phyloP scores from a whole-genome alignment of 2,329 filamentous ascomycete species.

The Tolypocladium nubicola region DNA sequence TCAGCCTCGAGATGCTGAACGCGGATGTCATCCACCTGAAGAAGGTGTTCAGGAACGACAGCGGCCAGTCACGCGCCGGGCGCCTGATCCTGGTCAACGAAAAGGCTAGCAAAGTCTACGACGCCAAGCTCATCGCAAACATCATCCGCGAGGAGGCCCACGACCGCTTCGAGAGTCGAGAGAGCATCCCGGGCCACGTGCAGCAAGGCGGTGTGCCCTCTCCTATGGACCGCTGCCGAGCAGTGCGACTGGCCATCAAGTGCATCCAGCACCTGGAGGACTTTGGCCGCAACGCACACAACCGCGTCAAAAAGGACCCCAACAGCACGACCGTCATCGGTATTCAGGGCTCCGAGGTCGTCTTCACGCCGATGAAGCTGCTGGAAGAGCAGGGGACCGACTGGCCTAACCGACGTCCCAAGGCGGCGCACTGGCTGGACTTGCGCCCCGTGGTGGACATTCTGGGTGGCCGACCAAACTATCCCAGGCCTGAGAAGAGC shows the following conservation, averaged over 20 bases:
- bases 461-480: constrained; percentile 59
- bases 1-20: constrained; percentile 86
- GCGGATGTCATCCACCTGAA: constrained; percentile 84
- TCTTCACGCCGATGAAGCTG: constrained; percentile 73
- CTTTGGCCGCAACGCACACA: constrained; percentile 55
- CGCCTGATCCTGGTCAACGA: constrained; percentile 97
- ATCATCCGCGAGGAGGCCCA: constrained; percentile 92
- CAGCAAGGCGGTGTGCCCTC: constrained; percentile 90
- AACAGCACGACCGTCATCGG: constrained; percentile 76
- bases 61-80: constrained; percentile 79
- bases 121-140: constrained; percentile 83
- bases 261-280: constrained; percentile 85
- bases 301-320: constrained; percentile 62
- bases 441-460: constrained; percentile 77
- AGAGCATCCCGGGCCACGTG: constrained; percentile 87
- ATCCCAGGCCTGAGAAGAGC: constrained; percentile 36
- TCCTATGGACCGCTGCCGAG: constrained; percentile 90
- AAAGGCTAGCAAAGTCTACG: constrained; percentile 82
- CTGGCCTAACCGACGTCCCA: constrained; percentile 82
- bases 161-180: constrained; percentile 83
- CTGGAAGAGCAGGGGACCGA: constrained; percentile 82
- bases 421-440: constrained; percentile 72
- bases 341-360: constrained; percentile 78
- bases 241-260: constrained; percentile 84
- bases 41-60: constrained; percentile 73